Evolutionary conservation across 768 basidiomycete species (phyloP).

Genomic region (Mycena galopus): DNA sequence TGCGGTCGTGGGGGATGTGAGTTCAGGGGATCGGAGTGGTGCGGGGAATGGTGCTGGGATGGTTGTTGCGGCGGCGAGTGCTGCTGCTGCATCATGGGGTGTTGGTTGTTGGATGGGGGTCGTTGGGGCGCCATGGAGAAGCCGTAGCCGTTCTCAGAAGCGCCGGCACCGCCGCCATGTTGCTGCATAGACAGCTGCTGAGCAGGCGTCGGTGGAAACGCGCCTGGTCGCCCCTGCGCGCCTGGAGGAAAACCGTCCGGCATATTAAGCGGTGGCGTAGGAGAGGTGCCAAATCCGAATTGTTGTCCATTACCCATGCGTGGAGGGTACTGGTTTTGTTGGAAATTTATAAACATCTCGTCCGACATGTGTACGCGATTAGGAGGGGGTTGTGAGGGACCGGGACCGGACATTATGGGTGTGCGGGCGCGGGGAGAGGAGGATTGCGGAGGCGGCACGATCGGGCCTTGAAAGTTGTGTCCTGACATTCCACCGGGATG

Average conservation of each 20-base stretch:
- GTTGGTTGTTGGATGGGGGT: constrained; percentile 44
- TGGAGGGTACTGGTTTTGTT: constrained; percentile 46
- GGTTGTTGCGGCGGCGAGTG: constrained; percentile 53
- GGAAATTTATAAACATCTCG: constrained; percentile 62
- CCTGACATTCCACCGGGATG: constrained; percentile 51
- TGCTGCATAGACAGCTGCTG: constrained; percentile 76
- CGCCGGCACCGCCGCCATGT: constrained; percentile 52
- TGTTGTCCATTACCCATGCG: constrained; percentile 53
- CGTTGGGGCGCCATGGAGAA: constrained; percentile 47
- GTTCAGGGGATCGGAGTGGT: constrained; percentile 59
- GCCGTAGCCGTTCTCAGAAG: constrained; percentile 48
- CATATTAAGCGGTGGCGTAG: constrained; percentile 65
- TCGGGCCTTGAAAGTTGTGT: constrained; percentile 53
- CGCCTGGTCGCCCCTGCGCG: constrained; percentile 50
- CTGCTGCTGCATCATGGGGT: constrained; percentile 24
- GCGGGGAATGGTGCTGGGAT: constrained; percentile 64
- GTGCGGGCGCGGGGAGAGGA: constrained; percentile 57
- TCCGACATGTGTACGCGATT: constrained; percentile 61
- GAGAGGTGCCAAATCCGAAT: constrained; percentile 59
- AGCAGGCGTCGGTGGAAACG: constrained; percentile 70
- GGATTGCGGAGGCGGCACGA: constrained; percentile 54
- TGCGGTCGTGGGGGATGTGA: constrained; percentile 67
- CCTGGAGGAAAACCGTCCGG: constrained; percentile 56
- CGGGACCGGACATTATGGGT: constrained; percentile 53
- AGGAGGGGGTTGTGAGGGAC: constrained; percentile 54